Base-by-base conservation (phyloP, 306 rosid species). In the Myrica gale region DNA sequence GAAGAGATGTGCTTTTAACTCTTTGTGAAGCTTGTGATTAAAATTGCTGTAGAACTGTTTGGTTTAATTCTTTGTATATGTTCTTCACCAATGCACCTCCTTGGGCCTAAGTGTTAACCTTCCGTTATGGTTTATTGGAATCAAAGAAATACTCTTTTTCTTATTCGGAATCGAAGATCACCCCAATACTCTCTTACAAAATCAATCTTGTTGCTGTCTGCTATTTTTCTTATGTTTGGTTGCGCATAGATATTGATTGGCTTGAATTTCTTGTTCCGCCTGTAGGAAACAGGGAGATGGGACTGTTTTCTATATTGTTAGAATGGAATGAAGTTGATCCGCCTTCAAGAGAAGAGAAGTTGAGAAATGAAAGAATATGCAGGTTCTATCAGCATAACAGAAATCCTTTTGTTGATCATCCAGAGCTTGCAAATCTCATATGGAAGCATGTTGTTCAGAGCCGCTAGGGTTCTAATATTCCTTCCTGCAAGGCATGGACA, bases 361-460 rank as follows among this genome's bases (percentile, higher is more conserved):
- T 89, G 78, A 85, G 96, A 81, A 87, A 89, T 84, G 93, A 89
- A 44, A 89, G 96, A 82, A 84, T 87, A 69, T 91, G 93, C 90
- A 85, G 85, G 84, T 9, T 81, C 48, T 91, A 89, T 83, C 93
- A 91, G 80, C 92, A 89, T 67, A 91, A 91, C 77, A 82, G 92
- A 63, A 89, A 89, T 81, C 93, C 93, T 41, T 91, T 89, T 85
- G 87, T 91, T 45, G 96, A 89, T 76, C 86, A 91, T 80, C 92
- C 90, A 0, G 92, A 84, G 68, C 89, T 84, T 72, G 96, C 87
- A 57, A 73, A 77, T 78, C 84, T 79, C 57, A 81, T 91, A 74
- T 87, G 96, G 93, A 73, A 85, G 81, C 67, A 69, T 17, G 57
- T 58, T 52, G 74, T 56, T 57, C 44, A 78, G 50, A 63, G 60